Evolutionary conservation across 208 protist genomes (phyloP), one percentile per base, ranked within the genome.

Genomic region (Leishmania tropica): DNA sequence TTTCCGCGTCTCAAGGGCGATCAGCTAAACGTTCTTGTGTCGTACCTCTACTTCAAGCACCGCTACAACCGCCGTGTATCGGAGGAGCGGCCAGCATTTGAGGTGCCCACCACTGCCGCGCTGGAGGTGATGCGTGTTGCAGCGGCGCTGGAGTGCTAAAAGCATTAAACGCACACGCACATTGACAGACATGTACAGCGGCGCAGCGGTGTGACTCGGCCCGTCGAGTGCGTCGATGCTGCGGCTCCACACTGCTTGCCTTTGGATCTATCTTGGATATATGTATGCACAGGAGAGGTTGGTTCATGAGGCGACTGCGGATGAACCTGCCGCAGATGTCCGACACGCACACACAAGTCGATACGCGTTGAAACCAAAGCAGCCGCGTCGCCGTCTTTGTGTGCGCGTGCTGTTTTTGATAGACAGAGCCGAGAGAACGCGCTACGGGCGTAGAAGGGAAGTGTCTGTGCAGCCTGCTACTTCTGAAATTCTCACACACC

Each of bases 1-100:
- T 97, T 98, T 78, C 92, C 92, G 1, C 81, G 68, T 24, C 64
- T 90, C 24, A 54, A 75, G n/a, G 83, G 89, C 24, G 68, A 79
- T 42, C 83, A 88, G 42, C 83, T 98, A 19, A 91, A 97, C 35
- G 85, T 87, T 51, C 67, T 96, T 5, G 76, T 98, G 42, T 85
- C 88, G 58, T 98, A 98, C 79, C 78, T 97, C 37, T 93, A 97
- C 82, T 96, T 95, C 86, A 98, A 98, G 77, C 87, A 93, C 72
- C 81, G 85, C 37, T 97, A 97, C 70, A 95, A 96, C 19, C 85
- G 92, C n/a, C 79, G 75, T 6, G 74, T 84, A 42, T 75, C 67
- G 17, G 89, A 90, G 45, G 60, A 80, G 37, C 89, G 95, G 35
- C 91, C 92, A 28, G 71, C 79, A 19, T 97, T 98, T 72, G 62